These are phyloP conservation scores for Parmales sp. DNA, from an alignment of 108 stramenopile genomes.

Conservation along the genomic window DNA sequence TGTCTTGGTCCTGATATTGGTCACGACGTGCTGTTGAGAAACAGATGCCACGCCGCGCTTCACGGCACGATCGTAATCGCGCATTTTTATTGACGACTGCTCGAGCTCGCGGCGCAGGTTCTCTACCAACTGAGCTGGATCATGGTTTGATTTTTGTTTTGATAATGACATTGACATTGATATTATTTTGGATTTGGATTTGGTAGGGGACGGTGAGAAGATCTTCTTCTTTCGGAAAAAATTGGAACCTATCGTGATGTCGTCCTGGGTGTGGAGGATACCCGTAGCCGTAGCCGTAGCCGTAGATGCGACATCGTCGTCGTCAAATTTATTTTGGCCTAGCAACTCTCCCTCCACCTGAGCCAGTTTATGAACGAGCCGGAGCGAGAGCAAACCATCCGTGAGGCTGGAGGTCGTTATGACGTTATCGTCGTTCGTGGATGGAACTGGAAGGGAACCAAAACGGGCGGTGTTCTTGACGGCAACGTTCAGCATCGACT, in stretches of 20 bases:
- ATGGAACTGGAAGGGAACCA: neutral
- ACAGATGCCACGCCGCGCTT: constrained; percentile 1
- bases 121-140: neutral
- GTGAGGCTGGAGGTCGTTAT: neutral
- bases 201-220: neutral
- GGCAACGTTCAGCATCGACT: neutral
- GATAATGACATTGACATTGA: neutral
- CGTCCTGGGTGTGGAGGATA: neutral
- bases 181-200: neutral
- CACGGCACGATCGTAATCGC: constrained; percentile 1
- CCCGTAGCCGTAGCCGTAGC: neutral
- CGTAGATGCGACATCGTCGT: neutral
- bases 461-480: neutral
- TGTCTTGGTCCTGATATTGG: neutral
- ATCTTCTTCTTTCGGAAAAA: neutral
- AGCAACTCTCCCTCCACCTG: neutral
- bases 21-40: neutral
- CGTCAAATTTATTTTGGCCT: neutral
- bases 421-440: neutral
- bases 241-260: neutral
- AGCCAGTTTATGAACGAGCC: neutral
- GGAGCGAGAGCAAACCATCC: neutral
- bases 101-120: neutral
- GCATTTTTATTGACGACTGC: neutral
- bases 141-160: neutral